A percentile compares a stretch with the other conserved stretches of the same genome.
phyloP scores from a whole-genome alignment of 192 early-diverging fungal genomes.

The Rhizophagus clarus region DNA sequence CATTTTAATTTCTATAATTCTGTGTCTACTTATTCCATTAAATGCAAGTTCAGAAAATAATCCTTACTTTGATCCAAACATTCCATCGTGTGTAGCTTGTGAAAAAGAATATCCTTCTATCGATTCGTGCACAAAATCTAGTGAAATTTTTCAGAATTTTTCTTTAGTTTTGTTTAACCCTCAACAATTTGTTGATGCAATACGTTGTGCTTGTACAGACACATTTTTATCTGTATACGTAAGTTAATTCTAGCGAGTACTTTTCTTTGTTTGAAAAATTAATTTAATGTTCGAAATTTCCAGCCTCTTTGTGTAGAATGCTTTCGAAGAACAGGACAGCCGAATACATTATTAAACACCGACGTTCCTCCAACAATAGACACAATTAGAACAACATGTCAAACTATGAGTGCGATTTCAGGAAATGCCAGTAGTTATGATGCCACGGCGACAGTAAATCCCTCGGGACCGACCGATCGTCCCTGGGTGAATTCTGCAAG shows the following conservation, averaged over 20 bases:
- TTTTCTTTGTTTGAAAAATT: not conserved
- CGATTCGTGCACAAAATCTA: constrained; percentile 9
- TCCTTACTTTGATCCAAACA: constrained; percentile 14
- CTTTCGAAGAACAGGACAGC: constrained; percentile 7
- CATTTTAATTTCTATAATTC: not conserved
- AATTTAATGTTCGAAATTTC: not conserved
- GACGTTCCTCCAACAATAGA: constrained; percentile 17
- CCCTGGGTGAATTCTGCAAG: not conserved
- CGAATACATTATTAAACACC: constrained; percentile 2
- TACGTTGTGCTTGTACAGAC: constrained; percentile 1
- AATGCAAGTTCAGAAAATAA: not conserved
- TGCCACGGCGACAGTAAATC: not conserved
- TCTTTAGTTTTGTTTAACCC: not conserved
- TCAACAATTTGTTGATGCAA: not conserved
- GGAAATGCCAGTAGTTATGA: constrained; percentile 22
- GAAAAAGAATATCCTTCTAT: constrained; percentile 10
- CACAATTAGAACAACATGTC: not conserved
- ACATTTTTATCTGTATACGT: constrained; percentile 10
- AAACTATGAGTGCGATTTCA: not conserved
- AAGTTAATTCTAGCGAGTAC: not conserved
- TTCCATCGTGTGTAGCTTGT: constrained; percentile 17
- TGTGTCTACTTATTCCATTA: not conserved
- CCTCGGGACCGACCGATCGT: not conserved
- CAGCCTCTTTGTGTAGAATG: constrained; percentile 12
- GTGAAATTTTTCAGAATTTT: not conserved